Evolutionary conservation across 2,329 filamentous ascomycete species (phyloP), one percentile per base, ranked within the genome.

Genomic region (Calycina herbarum): DNA sequence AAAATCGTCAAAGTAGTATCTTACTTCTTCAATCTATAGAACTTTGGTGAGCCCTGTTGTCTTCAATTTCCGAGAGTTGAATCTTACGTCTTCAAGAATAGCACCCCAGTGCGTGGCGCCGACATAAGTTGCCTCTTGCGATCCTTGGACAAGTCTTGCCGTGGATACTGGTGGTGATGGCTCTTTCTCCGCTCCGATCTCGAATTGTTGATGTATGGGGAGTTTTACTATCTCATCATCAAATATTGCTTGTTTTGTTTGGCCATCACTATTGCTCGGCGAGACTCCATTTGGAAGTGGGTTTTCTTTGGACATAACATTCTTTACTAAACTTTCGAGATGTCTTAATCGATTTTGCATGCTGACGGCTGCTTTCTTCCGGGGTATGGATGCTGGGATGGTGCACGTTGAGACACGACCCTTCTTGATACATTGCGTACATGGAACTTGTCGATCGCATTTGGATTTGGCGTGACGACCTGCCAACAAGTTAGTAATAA

Each of bases 81-180:
- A 54, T 76, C 81, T 79, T 70, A 86, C 85, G 77, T 87, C 83
- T 71, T 87, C 83, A 11, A 87, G 75, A 74, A 87, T 86, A 1
- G 85, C 85, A 77, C 86, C 82, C 69, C 84, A 86, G 66, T 87
- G 85, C 57, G 85, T 87, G 3, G 84, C 84, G 1, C 85, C 85
- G 4, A 87, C 81, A 68, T 86, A 87, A 4, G 81, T 84, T 2
- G 69, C 54, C 54, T 79, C 79, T 61, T 76, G 75, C 42, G 78
- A 73, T 13, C 48, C 48, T 5, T 54, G 48, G 3, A 54, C 48
- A 24, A 54, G 4, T 13, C 48, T 54, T 5, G 48, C 48, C 10
- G 48, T 54, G 20, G 48, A 54, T 27, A 6, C 24, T 27, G 48
- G 48, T 13, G 48, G 48, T 27, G 48, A 24, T 54, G 48, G 24